These are phyloP conservation scores for Tolypocladium ophioglossoides DNA, from an alignment of 2,329 filamentous ascomycete genomes.

Conservation along the genomic window DNA sequence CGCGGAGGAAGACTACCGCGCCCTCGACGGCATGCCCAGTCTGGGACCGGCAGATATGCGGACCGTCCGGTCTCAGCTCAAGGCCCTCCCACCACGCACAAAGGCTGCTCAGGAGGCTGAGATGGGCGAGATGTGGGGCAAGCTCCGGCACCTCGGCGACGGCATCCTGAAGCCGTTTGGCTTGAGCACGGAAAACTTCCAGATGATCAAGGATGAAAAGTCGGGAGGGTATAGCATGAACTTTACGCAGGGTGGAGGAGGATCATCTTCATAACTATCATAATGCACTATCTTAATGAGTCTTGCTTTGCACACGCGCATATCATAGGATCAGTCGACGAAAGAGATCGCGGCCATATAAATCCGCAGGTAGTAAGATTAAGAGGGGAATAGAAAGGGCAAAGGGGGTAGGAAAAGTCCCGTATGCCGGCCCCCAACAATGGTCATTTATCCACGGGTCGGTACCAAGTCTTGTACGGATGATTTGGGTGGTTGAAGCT, in stretches of 20 bases:
- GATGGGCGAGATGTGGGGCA: constrained; percentile 95
- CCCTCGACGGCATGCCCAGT: constrained; percentile 41
- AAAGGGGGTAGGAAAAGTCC: no score
- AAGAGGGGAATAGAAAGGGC: no score
- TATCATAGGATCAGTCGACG: no score
- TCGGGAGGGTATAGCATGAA: constrained; percentile 93
- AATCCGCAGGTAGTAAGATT: no score
- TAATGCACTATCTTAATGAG: neutral
- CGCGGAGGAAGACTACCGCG: constrained; percentile 70
- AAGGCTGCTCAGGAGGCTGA: constrained; percentile 77
- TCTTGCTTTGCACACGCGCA: no score
- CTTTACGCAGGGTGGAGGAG: constrained; percentile 41
- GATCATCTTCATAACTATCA: constrained; percentile 5
- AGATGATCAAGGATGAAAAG: constrained; percentile 84
- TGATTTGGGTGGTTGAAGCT: constrained; percentile 71
- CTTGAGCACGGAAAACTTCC: constrained; percentile 85
- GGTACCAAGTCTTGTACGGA: constrained; percentile 73
- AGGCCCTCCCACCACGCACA: constrained; percentile 53
- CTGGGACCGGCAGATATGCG: constrained; percentile 56
- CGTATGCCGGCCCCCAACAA: no score
- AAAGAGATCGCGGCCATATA: no score
- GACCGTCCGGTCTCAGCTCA: constrained; percentile 56
- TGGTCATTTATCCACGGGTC: constrained; percentile 31
- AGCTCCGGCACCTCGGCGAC: constrained; percentile 86
- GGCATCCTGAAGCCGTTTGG: constrained; percentile 89